These are phyloP conservation scores for Psilocybe sp. DNA, from an alignment of 768 basidiomycete genomes.

Conservation along the genomic window DNA sequence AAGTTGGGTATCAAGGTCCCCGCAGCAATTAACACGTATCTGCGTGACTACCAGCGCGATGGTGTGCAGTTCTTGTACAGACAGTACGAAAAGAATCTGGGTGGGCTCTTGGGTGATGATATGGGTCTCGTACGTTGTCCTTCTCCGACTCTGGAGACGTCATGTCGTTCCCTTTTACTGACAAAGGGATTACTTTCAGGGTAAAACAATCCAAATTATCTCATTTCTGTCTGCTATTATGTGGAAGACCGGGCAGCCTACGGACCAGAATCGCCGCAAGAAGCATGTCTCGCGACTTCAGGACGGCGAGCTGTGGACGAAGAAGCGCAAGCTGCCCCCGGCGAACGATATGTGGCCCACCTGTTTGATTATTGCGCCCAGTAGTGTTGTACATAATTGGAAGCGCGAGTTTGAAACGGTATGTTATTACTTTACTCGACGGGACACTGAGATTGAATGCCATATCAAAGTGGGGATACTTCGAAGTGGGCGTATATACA, in stretches of 20 bases:
- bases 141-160: not conserved
- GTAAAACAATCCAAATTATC: slow-evolving; percentile 94
- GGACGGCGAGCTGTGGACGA: slow-evolving; percentile 53
- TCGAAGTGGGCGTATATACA: slow-evolving; percentile 77
- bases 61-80: slow-evolving; percentile 82
- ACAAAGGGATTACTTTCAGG: slow-evolving; percentile 30
- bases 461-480: slow-evolving; percentile 81
- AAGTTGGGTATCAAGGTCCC: slow-evolving; percentile 52
- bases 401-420: slow-evolving; percentile 83
- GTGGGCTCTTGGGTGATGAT: slow-evolving; percentile 91
- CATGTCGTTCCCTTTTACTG: not conserved
- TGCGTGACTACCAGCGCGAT: slow-evolving; percentile 90
- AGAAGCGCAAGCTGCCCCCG: slow-evolving; percentile 51
- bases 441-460: not conserved
- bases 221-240: slow-evolving; percentile 90
- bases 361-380: slow-evolving; percentile 83
- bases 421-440: slow-evolving; percentile 9
- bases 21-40: slow-evolving; percentile 72
- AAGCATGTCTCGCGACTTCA: slow-evolving; percentile 66
- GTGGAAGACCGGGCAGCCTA: slow-evolving; percentile 66
- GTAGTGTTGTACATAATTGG: slow-evolving; percentile 86
- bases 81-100: slow-evolving; percentile 62
- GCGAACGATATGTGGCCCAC: slow-evolving; percentile 83
- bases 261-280: slow-evolving; percentile 66
- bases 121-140: slow-evolving; percentile 71